Evolutionary conservation across 2,329 filamentous ascomycete species (phyloP).

Genomic region (Didymella arachidicola): DNA sequence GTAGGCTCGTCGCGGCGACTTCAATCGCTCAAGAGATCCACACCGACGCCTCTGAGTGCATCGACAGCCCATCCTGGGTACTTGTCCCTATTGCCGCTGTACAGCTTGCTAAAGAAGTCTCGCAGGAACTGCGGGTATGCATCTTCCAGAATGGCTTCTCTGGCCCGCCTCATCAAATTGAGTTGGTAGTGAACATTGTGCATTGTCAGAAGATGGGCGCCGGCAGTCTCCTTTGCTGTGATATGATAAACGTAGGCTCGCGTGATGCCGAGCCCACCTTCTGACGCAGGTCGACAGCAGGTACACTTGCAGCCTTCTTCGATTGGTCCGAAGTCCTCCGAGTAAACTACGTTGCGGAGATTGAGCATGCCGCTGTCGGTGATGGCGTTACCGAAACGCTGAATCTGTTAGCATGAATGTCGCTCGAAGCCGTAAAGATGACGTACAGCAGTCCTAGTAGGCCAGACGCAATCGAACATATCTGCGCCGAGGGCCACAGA

Average conservation of each 20-base stretch:
- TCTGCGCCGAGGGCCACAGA: conserved; percentile 93
- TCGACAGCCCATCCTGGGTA: conserved; percentile 87
- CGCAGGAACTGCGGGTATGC: conserved; percentile 79
- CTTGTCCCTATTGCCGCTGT: conserved; percentile 66
- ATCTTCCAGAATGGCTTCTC: conserved; percentile 82
- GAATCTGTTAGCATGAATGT: conserved; percentile 4
- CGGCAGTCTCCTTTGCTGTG: conserved; percentile 91
- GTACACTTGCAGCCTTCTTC: conserved; percentile 83
- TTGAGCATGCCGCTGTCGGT: conserved; percentile 84
- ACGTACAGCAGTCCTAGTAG: conserved; percentile 82
- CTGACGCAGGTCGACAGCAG: conserved; percentile 72
- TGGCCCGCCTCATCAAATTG: conserved; percentile 76
- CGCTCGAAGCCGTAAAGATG: background rate
- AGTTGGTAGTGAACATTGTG: conserved; percentile 96
- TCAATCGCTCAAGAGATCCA: conserved; percentile 54
- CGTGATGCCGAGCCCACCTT: conserved; percentile 81
- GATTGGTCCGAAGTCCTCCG: conserved; percentile 81
- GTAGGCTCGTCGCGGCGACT: too few species aligned
- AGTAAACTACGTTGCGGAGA: conserved; percentile 76
- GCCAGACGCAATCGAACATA: conserved; percentile 99
- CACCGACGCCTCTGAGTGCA: conserved; percentile 78
- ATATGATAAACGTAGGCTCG: conserved; percentile 91
- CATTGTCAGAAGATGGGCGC: conserved; percentile 84
- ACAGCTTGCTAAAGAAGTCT: conserved; percentile 78
- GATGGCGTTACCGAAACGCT: conserved; percentile 92